These are phyloP conservation scores for Rosa rugosa DNA, from an alignment of 306 rosid species.

Conservation along the genomic window DNA sequence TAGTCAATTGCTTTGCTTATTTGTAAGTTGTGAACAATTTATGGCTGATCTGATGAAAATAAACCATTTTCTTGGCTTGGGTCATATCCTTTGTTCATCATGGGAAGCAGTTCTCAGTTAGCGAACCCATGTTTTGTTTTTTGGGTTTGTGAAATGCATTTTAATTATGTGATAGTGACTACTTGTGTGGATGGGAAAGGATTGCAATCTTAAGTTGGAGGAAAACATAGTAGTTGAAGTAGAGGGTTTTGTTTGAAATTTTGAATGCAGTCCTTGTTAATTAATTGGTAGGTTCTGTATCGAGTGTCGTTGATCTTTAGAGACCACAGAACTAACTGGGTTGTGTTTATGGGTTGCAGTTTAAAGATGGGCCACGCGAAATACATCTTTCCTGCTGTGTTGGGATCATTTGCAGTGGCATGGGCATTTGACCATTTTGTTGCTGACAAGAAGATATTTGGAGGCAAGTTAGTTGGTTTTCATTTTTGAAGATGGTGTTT, in stretches of 20 bases:
- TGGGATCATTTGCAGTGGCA: slow-evolving; percentile 59
- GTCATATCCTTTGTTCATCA: not conserved
- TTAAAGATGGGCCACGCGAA: slow-evolving; percentile 51
- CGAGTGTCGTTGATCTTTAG: not conserved
- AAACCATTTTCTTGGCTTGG: not conserved
- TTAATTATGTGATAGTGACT: not conserved
- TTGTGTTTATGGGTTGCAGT: slow-evolving; percentile 6
- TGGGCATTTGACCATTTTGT: slow-evolving; percentile 41
- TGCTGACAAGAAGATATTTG: slow-evolving; percentile 74
- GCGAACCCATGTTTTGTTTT: not conserved
- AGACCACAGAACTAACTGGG: not conserved
- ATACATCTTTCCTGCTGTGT: slow-evolving; percentile 37
- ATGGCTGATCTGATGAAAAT: not conserved
- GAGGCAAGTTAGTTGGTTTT: slow-evolving; percentile 45
- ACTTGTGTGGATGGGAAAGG: not conserved
- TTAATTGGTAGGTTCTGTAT: not conserved
- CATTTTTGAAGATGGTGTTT: not conserved
- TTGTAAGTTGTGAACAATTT: not conserved
- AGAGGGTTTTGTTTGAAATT: not conserved
- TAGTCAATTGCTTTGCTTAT: not conserved
- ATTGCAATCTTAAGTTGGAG: not conserved
- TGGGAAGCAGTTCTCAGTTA: not conserved
- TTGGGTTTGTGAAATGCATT: not conserved
- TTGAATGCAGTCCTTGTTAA: not conserved
- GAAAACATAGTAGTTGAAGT: not conserved